Evolutionary conservation across 306 rosid genomes (phyloP).

Genomic region (Chamaecrista fasciculata): DNA sequence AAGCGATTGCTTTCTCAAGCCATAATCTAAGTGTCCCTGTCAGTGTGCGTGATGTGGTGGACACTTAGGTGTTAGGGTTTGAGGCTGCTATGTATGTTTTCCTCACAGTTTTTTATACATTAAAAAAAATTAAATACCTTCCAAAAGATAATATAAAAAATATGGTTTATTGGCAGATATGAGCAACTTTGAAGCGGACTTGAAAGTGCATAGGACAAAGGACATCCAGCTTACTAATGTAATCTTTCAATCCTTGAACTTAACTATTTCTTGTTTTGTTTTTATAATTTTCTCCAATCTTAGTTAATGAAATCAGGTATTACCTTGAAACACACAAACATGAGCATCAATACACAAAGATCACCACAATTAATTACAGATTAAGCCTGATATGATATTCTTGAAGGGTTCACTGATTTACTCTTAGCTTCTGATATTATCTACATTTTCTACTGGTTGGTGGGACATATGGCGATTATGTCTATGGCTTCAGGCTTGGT

Average conservation of each 20-base stretch:
- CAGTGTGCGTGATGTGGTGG: too few relatives aligned
- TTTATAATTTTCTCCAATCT: not conserved
- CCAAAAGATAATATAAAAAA: too few relatives aligned
- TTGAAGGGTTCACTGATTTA: not conserved
- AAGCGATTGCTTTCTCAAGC: too few relatives aligned
- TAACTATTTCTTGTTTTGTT: slow-evolving; percentile 21
- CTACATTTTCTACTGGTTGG: slow-evolving; percentile 2
- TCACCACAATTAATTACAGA: not conserved
- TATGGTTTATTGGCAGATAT: slow-evolving; percentile 73
- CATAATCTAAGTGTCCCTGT: too few relatives aligned
- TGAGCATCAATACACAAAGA: not conserved
- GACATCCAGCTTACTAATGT: slow-evolving; percentile 76
- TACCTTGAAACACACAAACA: slow-evolving; percentile 2
- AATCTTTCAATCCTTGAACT: slow-evolving; percentile 32
- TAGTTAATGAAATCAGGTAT: slow-evolving; percentile 12
- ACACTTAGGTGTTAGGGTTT: too few relatives aligned
- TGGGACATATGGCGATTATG: not conserved
- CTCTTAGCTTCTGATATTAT: not conserved
- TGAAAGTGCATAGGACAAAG: slow-evolving; percentile 67
- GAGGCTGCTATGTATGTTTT: too few relatives aligned
- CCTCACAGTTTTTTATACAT: too few relatives aligned
- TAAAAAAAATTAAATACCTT: too few relatives aligned
- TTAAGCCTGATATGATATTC: not conserved
- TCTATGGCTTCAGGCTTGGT: too few relatives aligned
- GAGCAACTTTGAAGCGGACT: slow-evolving; percentile 55